Conservation (phyloP, 2,329 filamentous ascomycete species). For the Epichloe aotearoae region DNA sequence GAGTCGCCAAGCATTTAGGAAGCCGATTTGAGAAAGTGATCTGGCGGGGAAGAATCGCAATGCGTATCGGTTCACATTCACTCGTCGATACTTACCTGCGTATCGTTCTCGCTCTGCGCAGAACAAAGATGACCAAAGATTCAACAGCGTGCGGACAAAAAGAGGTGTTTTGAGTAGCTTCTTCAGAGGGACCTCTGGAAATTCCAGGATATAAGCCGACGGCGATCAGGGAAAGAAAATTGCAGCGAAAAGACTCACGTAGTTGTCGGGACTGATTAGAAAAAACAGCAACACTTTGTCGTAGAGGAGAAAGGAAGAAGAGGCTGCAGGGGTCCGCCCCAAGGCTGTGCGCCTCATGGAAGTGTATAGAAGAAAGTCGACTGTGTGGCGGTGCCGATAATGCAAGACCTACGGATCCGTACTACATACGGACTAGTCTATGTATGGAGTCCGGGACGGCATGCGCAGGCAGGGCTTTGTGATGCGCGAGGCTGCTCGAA, state of each 20-base stretch:
- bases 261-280: not conserved
- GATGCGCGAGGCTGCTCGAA: not conserved
- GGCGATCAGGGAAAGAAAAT: not conserved
- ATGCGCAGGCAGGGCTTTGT: not conserved
- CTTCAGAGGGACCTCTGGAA: not conserved
- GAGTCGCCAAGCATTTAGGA: not conserved
- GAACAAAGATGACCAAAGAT: not conserved
- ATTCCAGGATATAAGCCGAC: not conserved
- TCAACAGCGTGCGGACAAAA: not conserved
- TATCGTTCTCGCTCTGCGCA: not conserved
- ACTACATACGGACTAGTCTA: not conserved
- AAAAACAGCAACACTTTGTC: not conserved
- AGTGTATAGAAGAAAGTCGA: conserved; percentile 29
- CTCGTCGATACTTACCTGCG: not conserved
- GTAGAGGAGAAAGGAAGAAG: conserved; percentile 6
- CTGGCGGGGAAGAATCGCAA: not conserved
- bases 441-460: not conserved
- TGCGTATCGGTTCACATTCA: not conserved
- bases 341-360: conserved; percentile 27
- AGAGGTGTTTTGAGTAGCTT: not conserved
- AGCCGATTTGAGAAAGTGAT: not conserved
- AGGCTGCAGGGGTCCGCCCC: conserved; percentile 17
- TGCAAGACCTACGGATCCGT: conserved; percentile 5
- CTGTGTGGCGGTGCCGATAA: conserved; percentile 23
- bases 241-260: not conserved